phyloP scores from a whole-genome alignment of 331 rosid genomes.

The Pyracantha coccinea region DNA sequence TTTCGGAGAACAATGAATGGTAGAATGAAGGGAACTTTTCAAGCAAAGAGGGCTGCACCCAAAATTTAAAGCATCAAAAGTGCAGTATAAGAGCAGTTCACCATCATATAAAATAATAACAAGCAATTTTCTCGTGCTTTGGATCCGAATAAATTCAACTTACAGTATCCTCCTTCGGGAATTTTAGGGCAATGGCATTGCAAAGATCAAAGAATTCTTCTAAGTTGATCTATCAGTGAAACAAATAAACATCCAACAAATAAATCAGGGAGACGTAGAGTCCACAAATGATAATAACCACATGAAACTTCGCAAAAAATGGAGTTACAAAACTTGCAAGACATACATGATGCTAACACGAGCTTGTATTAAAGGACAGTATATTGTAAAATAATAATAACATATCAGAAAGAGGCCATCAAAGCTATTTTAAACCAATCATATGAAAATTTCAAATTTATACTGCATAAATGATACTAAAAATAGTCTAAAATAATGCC shows the following conservation, averaged over 20 bases:
- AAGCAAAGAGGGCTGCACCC: constrained; percentile 71
- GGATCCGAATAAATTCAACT: constrained; percentile 24
- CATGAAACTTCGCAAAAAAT: not conserved
- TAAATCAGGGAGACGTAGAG: not conserved
- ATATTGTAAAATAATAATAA: not conserved
- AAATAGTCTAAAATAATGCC: not conserved
- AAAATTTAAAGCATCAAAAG: constrained; percentile 21
- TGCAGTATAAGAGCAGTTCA: constrained; percentile 7
- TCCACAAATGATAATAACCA: not conserved
- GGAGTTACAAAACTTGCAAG: not conserved
- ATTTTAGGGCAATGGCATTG: constrained; percentile 83
- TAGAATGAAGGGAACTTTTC: constrained; percentile 49
- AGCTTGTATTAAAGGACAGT: not conserved
- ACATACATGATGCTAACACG: not conserved
- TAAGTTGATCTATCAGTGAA: constrained; percentile 59
- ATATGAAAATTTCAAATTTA: not conserved
- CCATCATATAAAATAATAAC: not conserved
- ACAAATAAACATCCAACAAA: constrained; percentile 7
- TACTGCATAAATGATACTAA: not conserved
- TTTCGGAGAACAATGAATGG: constrained; percentile 42
- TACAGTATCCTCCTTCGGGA: constrained; percentile 77
- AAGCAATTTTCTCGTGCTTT: constrained; percentile 13
- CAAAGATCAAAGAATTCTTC: constrained; percentile 88
- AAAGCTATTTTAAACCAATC: not conserved
- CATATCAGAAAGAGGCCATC: not conserved